Base-by-base conservation (phyloP, 2,329 filamentous ascomycete genomes). In the Fusarium citri region DNA sequence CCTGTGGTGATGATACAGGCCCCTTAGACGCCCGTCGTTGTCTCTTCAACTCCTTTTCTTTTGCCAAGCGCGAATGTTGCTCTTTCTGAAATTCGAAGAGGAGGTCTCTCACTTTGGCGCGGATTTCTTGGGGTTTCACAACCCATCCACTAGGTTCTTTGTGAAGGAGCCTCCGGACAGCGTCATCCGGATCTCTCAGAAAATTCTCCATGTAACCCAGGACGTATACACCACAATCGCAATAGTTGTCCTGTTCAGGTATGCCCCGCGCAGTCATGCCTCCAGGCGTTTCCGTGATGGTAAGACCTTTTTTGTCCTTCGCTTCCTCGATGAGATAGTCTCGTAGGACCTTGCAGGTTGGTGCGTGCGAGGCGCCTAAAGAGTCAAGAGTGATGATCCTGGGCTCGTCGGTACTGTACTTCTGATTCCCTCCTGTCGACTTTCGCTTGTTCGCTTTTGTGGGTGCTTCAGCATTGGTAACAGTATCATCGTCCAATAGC, bases 381-480 rank as follows among this genome's bases (percentile, higher is more conserved):
- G 96, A 98, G 78, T 99, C 96, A 26, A 98, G 87, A 0, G 93
- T 94, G 68, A 98, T 90, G 66, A 98, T 94, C 37, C 88, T 87
- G 2, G 93, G 89, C 53, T 89, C 84, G 11, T 81, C 81, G 2
- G 83, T 80, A 55, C 88, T 82, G 60, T 69, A 57, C 54, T 72
- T 77, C 25, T 74, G 74, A 16, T 59, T 31, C 6, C 68, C 63
- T 5, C 66, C 66, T 8, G 55, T 55, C n/a, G 71, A 61, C 22
- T 68, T 53, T 41, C 69, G 64, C 51, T 68, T 74, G 60, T 18
- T 48, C 8, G 22, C 23, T 48, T 61, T 76, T 18, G 18, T 15
- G 16, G 50, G 37, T 18, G 26, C 20, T 41, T 55, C 53, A 5
- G 41, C 9, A 28, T 57, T 69, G n/a, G 30, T 47, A 12, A 46